Conservation (phyloP, 2,329 filamentous ascomycete genomes). For the Fusarium odoratissimum region DNA sequence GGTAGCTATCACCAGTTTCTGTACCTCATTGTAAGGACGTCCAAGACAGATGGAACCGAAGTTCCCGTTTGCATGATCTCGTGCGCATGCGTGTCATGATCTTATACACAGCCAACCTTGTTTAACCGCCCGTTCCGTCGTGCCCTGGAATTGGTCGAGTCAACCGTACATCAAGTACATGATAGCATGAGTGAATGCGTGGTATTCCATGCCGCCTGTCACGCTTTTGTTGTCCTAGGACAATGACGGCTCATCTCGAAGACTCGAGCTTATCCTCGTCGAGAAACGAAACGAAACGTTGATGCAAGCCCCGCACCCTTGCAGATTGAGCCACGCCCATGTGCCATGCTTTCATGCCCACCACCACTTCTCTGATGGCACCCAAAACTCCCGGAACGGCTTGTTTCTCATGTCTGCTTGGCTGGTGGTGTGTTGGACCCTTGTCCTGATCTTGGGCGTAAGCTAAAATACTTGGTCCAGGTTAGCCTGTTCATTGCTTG, state of each 20-base stretch:
- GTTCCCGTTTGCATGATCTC: slow-evolving; percentile 31
- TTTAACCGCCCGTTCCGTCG: slow-evolving; percentile 15
- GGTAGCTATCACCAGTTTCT: background rate
- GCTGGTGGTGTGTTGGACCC: slow-evolving; percentile 34
- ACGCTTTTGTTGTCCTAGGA: slow-evolving; percentile 19
- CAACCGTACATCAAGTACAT: background rate
- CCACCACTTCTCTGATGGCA: slow-evolving; percentile 18
- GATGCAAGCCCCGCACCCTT: slow-evolving; percentile 43
- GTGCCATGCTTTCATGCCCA: slow-evolving; percentile 30
- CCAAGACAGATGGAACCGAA: slow-evolving; percentile 11
- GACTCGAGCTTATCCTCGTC: slow-evolving; percentile 10
- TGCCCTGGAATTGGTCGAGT: slow-evolving; percentile 13
- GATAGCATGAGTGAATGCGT: background rate
- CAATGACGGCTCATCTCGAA: slow-evolving; percentile 23
- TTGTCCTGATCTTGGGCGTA: slow-evolving; percentile 4
- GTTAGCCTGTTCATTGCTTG: slow-evolving; percentile 9
- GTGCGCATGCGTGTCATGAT: slow-evolving; percentile 34
- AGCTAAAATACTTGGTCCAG: slow-evolving; percentile 10
- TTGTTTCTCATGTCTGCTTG: slow-evolving; percentile 21
- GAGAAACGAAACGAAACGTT: slow-evolving; percentile 34
- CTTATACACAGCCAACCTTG: slow-evolving; percentile 22
- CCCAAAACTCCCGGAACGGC: slow-evolving; percentile 16
- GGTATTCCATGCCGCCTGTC: slow-evolving; percentile 9
- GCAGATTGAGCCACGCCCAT: slow-evolving; percentile 38
- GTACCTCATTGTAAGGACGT: background rate